Base-by-base conservation (phyloP, 148 eudicot species). In the Fagopyrum tataricum region DNA sequence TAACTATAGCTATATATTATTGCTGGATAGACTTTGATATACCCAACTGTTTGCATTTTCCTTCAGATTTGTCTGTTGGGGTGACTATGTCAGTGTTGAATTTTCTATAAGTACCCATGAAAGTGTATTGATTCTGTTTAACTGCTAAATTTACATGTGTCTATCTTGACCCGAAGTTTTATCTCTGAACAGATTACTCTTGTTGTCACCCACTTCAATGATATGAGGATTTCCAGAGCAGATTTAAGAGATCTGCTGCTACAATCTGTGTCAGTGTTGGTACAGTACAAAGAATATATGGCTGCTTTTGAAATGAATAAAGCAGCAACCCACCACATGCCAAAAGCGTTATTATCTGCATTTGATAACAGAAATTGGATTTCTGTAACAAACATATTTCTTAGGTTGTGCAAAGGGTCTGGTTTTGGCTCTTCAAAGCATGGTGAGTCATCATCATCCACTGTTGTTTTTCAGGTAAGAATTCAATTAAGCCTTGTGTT, bases 301-400 rank as follows among this genome's bases (percentile, higher is more conserved):
- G 85, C 81, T 79, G 86, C 81, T 59, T 93, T 93, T 82, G 98
- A 91, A 84, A 85, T 83, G 72, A 93, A 93, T 86, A 82, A 84
- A 81, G 94, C 94, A 78, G 98, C 94, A 74, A 89, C 81, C 53
- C 78, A 40, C 26, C 82, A 75, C 73, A 72, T 93, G 84, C 96
- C 98, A 18, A 85, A 82, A 81, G 89, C 98, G 73, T 79, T 93
- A 78, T 74, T 93, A 74, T 85, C 94, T 48, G 94, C 96, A 53
- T 93, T 93, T 87, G 98, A 93, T 78, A 90, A 93, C 76, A 83
- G 96, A 80, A 88, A 90, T 62, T 90, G 96, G 96, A 90, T 93
- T 49, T 96, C 96, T 53, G 94, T 93, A 69, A 93, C 96, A 47
- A 93, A 87, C 78, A 87, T 93, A 78, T 89, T 93, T 81, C 77